These are phyloP conservation scores for Lanzia echinophila DNA, from an alignment of 2,329 filamentous ascomycete genomes.

Conservation along the genomic window DNA sequence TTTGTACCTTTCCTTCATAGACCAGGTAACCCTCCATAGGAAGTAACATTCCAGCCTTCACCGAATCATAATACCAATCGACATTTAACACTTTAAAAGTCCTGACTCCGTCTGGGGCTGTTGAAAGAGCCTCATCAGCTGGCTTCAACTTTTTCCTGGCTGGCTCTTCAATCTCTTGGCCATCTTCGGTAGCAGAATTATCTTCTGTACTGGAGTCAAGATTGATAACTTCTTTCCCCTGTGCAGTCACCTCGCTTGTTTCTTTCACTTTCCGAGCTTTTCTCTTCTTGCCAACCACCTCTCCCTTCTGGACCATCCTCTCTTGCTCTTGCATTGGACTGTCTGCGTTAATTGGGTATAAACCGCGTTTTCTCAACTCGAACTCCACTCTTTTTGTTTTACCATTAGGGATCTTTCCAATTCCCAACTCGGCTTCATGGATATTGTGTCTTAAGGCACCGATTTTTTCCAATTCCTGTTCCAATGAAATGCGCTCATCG, in stretches of 20 bases:
- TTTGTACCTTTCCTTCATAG: conserved; percentile 39
- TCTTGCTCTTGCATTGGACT: not conserved
- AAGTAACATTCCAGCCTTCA: conserved; percentile 39
- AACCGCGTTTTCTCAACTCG: conserved; percentile 2
- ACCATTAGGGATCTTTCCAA: conserved; percentile 57
- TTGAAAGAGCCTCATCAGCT: not conserved
- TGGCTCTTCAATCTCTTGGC: not conserved
- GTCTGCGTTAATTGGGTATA: not conserved
- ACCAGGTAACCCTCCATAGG: conserved; percentile 46
- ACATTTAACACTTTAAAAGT: conserved; percentile 46
- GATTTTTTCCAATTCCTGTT: conserved; percentile 49
- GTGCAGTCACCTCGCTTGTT: conserved; percentile 17
- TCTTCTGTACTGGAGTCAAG: conserved; percentile 32
- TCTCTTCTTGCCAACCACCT: not conserved
- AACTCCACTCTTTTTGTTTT: conserved; percentile 56
- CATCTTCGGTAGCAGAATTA: conserved; percentile 25
- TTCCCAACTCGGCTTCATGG: conserved; percentile 60
- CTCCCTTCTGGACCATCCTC: not conserved
- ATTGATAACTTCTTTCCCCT: conserved; percentile 17
- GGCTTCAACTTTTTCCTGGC: conserved; percentile 7
- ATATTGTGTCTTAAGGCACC: conserved; percentile 60
- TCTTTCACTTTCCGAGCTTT: conserved; percentile 34
- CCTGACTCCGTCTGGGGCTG: not conserved
- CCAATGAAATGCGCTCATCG: conserved; percentile 52
- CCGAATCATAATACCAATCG: conserved; percentile 50